Conservation (phyloP, 257 asterid genomes). For the Parsonsia alboflavescens region DNA sequence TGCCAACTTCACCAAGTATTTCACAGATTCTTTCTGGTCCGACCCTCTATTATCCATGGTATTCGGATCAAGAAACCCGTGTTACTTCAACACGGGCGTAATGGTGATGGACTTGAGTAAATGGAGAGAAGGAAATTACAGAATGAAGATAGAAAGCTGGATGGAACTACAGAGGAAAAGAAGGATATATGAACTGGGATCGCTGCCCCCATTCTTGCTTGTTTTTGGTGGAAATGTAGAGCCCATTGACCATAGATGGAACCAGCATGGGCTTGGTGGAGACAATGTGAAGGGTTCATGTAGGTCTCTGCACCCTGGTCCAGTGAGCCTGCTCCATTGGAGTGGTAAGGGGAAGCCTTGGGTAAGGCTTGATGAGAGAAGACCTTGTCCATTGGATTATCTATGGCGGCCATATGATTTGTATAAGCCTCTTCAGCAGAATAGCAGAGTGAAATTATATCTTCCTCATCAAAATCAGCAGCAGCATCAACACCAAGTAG, state of each 20-base stretch:
- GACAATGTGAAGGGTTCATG: conserved; percentile 76
- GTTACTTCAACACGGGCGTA: conserved; percentile 78
- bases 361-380: conserved; percentile 62
- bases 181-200: conserved; percentile 69
- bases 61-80: conserved; percentile 48
- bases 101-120: conserved; percentile 65
- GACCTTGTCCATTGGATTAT: conserved; percentile 69
- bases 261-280: conserved; percentile 83
- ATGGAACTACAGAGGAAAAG: conserved; percentile 61
- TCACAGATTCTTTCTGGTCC: conserved; percentile 62
- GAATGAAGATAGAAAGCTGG: conserved; percentile 55
- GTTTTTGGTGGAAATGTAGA: conserved; percentile 66
- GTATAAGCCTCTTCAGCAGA: conserved; percentile 28
- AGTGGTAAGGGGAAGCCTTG: conserved; percentile 83
- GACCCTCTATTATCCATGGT: conserved; percentile 41
- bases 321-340: conserved; percentile 77
- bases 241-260: conserved; percentile 71
- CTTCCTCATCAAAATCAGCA: conserved; percentile 19
- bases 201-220: conserved; percentile 62
- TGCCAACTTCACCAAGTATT: conserved; percentile 62
- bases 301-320: conserved; percentile 70
- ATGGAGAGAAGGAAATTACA: conserved; percentile 65
- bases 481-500: conserved; percentile 17
- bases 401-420: conserved; percentile 73
- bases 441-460: conserved; percentile 23